phyloP scores from a whole-genome alignment of 2,329 filamentous ascomycete species.

The Sarocladium oryzae region DNA sequence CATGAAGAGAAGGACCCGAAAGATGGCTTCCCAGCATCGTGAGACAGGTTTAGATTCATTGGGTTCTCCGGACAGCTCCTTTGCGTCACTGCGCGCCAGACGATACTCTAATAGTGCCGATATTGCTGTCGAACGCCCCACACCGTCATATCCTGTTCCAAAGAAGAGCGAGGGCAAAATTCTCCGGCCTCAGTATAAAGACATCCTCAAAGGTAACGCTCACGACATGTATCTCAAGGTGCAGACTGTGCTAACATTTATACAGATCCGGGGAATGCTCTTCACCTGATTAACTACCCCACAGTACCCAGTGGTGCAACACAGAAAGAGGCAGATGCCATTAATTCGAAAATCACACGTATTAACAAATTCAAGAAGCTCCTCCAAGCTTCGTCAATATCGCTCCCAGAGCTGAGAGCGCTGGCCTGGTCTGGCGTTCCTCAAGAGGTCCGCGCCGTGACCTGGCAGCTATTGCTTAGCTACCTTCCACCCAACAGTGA shows the following conservation, averaged over 20 bases:
- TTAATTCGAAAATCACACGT: slow-evolving; percentile 80
- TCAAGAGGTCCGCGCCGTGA: slow-evolving; percentile 93
- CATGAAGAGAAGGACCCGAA: slow-evolving; percentile 68
- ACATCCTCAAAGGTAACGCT: slow-evolving; percentile 67
- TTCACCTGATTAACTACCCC: slow-evolving; percentile 90
- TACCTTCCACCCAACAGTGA: slow-evolving; percentile 98
- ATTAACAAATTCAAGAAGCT: slow-evolving; percentile 99
- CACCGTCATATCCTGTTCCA: slow-evolving; percentile 76
- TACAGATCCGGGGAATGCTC: slow-evolving; percentile 76
- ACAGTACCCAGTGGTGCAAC: slow-evolving; percentile 65
- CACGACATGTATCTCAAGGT: background rate
- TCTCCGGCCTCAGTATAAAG: slow-evolving; percentile 92
- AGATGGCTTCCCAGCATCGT: slow-evolving; percentile 40
- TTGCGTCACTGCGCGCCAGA: slow-evolving; percentile 37
- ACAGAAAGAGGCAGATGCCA: slow-evolving; percentile 76
- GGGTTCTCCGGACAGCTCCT: slow-evolving; percentile 23
- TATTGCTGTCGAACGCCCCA: slow-evolving; percentile 83
- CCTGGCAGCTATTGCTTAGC: slow-evolving; percentile 93
- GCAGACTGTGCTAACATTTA: background rate
- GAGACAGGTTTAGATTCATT: background rate
- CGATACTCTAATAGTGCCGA: slow-evolving; percentile 81
- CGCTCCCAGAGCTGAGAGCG: slow-evolving; percentile 73
- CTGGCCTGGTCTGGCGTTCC: slow-evolving; percentile 93
- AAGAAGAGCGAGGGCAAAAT: slow-evolving; percentile 94
- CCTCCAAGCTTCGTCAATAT: slow-evolving; percentile 84